Evolutionary conservation across 2,329 filamentous ascomycete genomes (phyloP).

Genomic region (Neospermospora avenae): DNA sequence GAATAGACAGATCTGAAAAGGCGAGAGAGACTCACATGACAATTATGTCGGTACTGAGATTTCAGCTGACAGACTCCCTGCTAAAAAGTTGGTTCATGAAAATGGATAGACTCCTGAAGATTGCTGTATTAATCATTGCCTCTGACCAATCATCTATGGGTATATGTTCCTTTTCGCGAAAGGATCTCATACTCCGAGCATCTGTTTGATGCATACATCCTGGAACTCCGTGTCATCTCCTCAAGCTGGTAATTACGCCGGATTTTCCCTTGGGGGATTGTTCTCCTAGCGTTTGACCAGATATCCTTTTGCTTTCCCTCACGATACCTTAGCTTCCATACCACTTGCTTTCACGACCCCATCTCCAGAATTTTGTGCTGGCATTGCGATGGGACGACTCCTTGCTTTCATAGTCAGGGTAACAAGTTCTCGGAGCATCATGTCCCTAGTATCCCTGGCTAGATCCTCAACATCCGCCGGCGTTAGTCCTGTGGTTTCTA

Average conservation of each 20-base stretch:
- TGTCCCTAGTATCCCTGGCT: constrained; percentile 62
- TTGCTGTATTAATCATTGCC: neutral
- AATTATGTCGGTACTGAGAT: no score
- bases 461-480: constrained; percentile 75
- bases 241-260: neutral
- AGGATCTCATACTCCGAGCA: constrained; percentile 6
- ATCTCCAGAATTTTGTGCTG: constrained; percentile 21
- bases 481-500: constrained; percentile 70
- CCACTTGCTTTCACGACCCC: constrained; percentile 32
- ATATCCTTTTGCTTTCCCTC: neutral
- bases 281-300: neutral
- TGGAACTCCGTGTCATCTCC: neutral
- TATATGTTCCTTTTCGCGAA: constrained; percentile 11
- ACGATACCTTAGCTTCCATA: constrained; percentile 22
- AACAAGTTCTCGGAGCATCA: constrained; percentile 69
- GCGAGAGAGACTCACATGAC: no score
- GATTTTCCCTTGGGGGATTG: neutral
- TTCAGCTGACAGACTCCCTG: no score
- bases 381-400: constrained; percentile 37
- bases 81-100: no score
- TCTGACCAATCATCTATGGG: constrained; percentile 9
- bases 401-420: constrained; percentile 50
- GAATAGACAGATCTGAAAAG: no score
- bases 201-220: neutral
- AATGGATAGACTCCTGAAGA: no score